Conservation (phyloP, 2,329 filamentous ascomycete genomes). For the Zasmidium angulare region DNA sequence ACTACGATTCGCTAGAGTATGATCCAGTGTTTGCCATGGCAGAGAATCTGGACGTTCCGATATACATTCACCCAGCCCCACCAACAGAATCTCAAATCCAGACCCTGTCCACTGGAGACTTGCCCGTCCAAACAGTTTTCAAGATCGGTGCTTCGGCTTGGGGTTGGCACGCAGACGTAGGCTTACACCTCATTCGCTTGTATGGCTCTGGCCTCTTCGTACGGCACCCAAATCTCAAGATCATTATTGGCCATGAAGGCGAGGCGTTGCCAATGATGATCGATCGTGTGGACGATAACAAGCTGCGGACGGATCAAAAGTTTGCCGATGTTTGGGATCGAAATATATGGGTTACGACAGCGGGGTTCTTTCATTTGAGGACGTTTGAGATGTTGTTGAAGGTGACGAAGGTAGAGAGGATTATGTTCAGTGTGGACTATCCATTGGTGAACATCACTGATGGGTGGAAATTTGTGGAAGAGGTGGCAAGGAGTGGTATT, state of each 20-base stretch:
- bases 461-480: conserved; percentile 49
- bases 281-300: conserved; percentile 40
- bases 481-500: conserved; percentile 49
- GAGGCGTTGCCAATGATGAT: conserved; percentile 58
- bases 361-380: conserved; percentile 45
- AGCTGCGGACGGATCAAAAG: conserved; percentile 3
- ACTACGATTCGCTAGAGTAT: conserved; percentile 26
- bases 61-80: conserved; percentile 52
- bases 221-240: conserved; percentile 52
- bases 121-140: conserved; percentile 19
- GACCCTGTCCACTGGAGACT: conserved; percentile 41
- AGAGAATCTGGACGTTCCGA: conserved; percentile 47
- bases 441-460: conserved; percentile 52
- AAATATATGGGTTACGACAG: conserved; percentile 60
- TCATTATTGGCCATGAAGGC: conserved; percentile 58
- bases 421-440: conserved; percentile 59
- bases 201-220: conserved; percentile 57
- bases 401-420: conserved; percentile 41
- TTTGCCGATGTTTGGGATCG: conserved; percentile 21
- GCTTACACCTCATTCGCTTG: conserved; percentile 50
- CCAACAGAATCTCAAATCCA: conserved; percentile 35
- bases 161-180: conserved; percentile 54
- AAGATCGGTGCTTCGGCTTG: conserved; percentile 42
- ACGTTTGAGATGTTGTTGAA: conserved; percentile 27
- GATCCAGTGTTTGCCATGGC: conserved; percentile 28